Evolutionary conservation across 1,139 yeast species (phyloP), one percentile per base, ranked within the genome.

Genomic region (Blastobotrys proliferans): DNA sequence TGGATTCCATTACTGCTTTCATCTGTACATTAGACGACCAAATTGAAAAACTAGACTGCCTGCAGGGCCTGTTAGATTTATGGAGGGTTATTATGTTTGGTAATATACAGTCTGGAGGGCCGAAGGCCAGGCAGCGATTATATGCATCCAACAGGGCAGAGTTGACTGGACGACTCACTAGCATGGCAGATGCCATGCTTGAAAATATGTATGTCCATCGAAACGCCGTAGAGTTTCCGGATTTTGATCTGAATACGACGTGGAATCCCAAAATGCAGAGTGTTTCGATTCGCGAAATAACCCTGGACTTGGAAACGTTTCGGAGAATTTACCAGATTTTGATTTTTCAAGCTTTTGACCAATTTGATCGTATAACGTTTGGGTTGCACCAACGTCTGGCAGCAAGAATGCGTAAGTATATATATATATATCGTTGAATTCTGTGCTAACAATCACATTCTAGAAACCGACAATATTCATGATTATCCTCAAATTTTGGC

Each of bases 151-250:
- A n/a, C n/a, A n/a, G n/a, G n/a, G 10, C 14, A 6, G n/a, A 6
- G 10, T 6, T 6, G 6, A 6, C 6, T 9, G n/a, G 6, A 6
- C n/a, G 13, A 6, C 6, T 6, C 14, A 6, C 6, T 6, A 13
- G 16, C 11, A n/a, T 26, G 4, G 39, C 20, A 4, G 41, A 38
- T 19, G 17, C 24, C 2, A 30, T 30, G 4, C 22, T 38, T 3
- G 41, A 29, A 22, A 38, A 38, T 17, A 38, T 38, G 41, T 22
- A 16, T 10, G 18, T 38, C 6, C 16, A 10, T 3, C 35, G 31
- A 4, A 35, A 38, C 11, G 18, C 31, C 14, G 30, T 11, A 8
- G 22, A 30, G 22, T 20, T 17, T 3, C 2, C 10, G 9, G 16
- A 21, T 22, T 38, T 38, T 11, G 35, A 38, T 38, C 16, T 38